phyloP scores from a whole-genome alignment of 169 alveolate genomes.

The Perkinsus chesapeaki region DNA sequence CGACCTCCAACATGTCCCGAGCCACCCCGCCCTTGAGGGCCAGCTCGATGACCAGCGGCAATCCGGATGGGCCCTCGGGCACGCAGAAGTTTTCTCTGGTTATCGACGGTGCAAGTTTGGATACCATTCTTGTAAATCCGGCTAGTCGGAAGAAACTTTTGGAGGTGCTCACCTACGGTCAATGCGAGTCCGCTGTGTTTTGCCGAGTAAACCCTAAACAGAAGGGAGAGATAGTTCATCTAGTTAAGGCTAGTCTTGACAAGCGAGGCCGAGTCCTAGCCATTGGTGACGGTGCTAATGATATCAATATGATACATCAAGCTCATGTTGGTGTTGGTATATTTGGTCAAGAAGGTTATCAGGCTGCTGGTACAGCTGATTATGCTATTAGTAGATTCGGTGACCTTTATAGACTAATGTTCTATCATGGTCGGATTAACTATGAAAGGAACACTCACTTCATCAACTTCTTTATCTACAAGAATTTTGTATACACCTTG shows the following conservation, averaged over 20 bases:
- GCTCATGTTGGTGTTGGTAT: constrained; percentile 95
- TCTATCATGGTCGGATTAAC: constrained; percentile 63
- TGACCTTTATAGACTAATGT: constrained; percentile 61
- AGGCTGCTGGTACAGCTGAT: constrained; percentile 70
- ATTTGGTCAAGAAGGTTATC: constrained; percentile 87
- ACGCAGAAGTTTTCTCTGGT: background rate
- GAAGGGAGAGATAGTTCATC: constrained; percentile 71
- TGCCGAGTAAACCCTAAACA: constrained; percentile 90
- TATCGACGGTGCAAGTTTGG: background rate
- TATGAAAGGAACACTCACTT: background rate
- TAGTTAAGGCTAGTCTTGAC: constrained; percentile 43
- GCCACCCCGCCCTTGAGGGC: background rate
- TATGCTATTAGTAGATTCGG: constrained; percentile 69
- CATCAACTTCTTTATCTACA: constrained; percentile 55
- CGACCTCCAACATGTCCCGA: background rate
- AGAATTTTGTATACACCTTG: constrained; percentile 67
- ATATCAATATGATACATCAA: constrained; percentile 92
- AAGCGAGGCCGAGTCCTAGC: constrained; percentile 62
- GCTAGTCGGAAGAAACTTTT: background rate
- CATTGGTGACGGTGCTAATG: constrained; percentile 98
- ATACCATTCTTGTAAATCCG: background rate
- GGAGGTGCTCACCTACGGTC: constrained; percentile 11
- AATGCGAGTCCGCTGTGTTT: constrained; percentile 28
- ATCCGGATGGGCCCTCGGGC: background rate
- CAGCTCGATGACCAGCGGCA: background rate